Conservation (phyloP, 148 eudicot species). For the Talinum fruticosum region DNA sequence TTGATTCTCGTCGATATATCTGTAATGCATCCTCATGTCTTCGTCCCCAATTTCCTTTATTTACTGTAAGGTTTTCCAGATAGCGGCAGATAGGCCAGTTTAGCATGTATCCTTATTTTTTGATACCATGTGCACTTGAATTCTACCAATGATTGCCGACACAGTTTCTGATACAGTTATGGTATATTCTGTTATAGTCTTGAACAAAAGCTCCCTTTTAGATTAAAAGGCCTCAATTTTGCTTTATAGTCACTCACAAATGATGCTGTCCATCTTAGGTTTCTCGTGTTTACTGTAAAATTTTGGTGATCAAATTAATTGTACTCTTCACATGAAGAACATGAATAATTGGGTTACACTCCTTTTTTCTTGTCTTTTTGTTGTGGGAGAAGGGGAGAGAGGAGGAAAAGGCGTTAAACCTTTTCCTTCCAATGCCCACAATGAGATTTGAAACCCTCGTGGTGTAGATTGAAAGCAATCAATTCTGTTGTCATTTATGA, state of each 20-base stretch:
- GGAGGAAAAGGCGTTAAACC: background rate
- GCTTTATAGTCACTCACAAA: background rate
- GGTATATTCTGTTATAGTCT: background rate
- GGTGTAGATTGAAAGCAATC: background rate
- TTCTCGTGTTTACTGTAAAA: background rate
- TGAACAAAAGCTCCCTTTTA: background rate
- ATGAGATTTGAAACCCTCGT: background rate
- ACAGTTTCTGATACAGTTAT: background rate
- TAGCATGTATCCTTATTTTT: background rate
- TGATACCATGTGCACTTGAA: slow-evolving; percentile 11
- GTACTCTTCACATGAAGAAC: background rate
- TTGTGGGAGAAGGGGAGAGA: no score
- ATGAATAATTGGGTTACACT: background rate
- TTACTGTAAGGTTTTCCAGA: background rate
- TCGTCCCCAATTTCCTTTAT: background rate
- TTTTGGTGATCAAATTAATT: background rate
- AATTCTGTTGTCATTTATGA: background rate
- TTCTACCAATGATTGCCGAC: slow-evolving; percentile 1
- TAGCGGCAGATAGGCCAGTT: background rate
- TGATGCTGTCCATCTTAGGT: background rate
- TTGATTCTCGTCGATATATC: background rate
- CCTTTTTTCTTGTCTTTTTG: background rate
- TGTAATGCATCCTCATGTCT: slow-evolving; percentile 3
- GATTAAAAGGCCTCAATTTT: background rate
- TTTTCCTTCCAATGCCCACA: background rate